A percentile compares a stretch with the other conserved stretches of the same genome.
Evolutionary conservation across 148 eudicot species (phyloP).

Genomic region (Cornus controversa): DNA sequence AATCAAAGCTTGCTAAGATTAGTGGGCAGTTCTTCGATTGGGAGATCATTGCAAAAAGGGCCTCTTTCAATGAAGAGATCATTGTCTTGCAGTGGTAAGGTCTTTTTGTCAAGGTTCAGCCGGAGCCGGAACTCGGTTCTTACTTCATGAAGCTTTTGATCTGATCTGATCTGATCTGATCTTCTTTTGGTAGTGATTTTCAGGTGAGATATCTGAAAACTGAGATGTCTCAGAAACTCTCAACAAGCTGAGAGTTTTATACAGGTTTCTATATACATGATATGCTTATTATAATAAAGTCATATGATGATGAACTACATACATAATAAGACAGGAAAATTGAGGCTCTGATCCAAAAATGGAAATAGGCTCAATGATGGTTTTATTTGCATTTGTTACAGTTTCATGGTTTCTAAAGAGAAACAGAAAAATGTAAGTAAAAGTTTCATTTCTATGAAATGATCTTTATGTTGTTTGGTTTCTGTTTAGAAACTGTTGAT

Average conservation of each 20-base stretch:
- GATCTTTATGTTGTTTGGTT: neutral
- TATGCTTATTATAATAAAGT: neutral
- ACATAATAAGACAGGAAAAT: neutral
- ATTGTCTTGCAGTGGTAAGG: conserved; percentile 51
- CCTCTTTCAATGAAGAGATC: conserved; percentile 46
- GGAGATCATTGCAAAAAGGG: conserved; percentile 25
- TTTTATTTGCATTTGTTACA: neutral
- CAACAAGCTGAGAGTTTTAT: conserved; percentile 16
- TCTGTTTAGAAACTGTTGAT: neutral
- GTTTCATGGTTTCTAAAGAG: conserved; percentile 4
- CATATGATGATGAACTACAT: neutral
- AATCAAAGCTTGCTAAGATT: conserved; percentile 9
- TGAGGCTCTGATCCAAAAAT: conserved; percentile 22
- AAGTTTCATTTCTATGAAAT: neutral
- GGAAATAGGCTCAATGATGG: conserved; percentile 4
- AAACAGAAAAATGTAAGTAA: conserved; percentile 5
- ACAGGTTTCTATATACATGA: neutral
- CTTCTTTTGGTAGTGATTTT: too few relatives aligned
- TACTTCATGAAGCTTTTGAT: conserved; percentile 9
- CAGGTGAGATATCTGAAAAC: conserved; percentile 4
- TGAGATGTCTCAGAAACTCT: conserved; percentile 10
- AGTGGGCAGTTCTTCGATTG: conserved; percentile 19
- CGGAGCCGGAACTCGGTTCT: conserved; percentile 11
- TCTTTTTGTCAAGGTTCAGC: conserved; percentile 30
- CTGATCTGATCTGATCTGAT: too few relatives aligned